phyloP scores from a whole-genome alignment of 106 monocot genomes.

The Posidonia australis region DNA sequence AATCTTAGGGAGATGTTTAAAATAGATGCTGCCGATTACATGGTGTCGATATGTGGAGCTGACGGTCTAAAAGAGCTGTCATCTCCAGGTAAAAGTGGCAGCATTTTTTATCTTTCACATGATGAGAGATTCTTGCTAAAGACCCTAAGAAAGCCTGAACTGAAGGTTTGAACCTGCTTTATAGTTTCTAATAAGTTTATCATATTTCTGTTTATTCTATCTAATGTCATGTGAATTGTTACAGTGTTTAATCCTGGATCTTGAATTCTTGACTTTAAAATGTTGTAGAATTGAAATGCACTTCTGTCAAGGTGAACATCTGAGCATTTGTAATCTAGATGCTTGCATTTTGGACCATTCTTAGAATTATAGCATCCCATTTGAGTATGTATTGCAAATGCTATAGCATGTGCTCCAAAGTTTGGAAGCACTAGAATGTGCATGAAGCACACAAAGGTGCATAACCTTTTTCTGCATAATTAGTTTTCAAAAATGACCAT shows the following conservation, averaged over 20 bases:
- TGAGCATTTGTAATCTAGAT: no score
- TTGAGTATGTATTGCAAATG: no score
- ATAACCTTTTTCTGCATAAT: no score
- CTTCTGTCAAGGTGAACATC: no score
- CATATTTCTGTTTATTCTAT: background rate
- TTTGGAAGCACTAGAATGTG: no score
- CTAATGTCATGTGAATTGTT: background rate
- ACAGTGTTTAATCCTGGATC: background rate
- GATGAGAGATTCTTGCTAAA: constrained; percentile 97
- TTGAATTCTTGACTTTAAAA: background rate
- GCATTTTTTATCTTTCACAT: constrained; percentile 96
- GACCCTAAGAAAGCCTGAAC: constrained; percentile 67
- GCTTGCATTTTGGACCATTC: no score
- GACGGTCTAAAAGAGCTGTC: constrained; percentile 86
- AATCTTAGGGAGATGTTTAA: constrained; percentile 97
- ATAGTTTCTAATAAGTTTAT: background rate
- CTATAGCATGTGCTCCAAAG: no score
- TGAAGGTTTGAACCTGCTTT: constrained; percentile 45
- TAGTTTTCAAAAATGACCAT: no score
- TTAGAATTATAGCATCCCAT: no score
- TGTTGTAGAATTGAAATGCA: no score
- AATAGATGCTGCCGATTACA: constrained; percentile 96
- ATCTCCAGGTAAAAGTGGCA: constrained; percentile 98
- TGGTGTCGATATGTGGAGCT: constrained; percentile 90
- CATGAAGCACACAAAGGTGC: no score